Base-by-base conservation (phyloP, 805 yeast genomes). In the Dipodascopsis uninucleata region DNA sequence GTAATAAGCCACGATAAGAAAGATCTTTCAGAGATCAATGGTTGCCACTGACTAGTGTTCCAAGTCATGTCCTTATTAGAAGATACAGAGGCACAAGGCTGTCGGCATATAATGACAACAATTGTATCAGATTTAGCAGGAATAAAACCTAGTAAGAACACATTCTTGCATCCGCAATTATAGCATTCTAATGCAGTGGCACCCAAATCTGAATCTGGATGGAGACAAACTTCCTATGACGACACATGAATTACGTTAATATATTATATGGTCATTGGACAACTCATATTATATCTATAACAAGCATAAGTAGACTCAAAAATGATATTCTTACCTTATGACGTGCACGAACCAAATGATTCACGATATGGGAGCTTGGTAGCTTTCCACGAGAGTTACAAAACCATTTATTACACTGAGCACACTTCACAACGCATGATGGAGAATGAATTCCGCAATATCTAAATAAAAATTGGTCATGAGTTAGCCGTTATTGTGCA, bases 31-130 rank as follows among this genome's bases (percentile, higher is more conserved):
- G 83, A 90, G 45, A 89, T 85, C 43, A 89, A 68, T 0, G 96
- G 76, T 58, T 82, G 86, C 97, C 97, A 89, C 49, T 84, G 82
- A 32, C 72, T 76, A 0, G 89, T 81, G 58, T 87, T 95, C 97
- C 96, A 89, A 58, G 81, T 79, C 23, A 75, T 67, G 62, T 83
- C 86, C 53, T 82, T 80, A 1, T 95, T 81, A 5, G 65, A 47
- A 4, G 65, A 43, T 16, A 54, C 52, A 3, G 61, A 51, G 4
- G 70, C 65, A 64, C 97, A 89, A 0, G 96, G 96, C 43, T 85
- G 70, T 44, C 97, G 78, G 65, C 97, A 89, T 37, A 89, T 65
- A 33, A 88, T 74, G 3, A 89, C 95, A 47, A 89, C 89, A 29
- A 87, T 88, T 3, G 88, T 80, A 55, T 86, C 94, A 47, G 81